Evolutionary conservation across 257 asterid genomes (phyloP).

Genomic region (Perilla frutescens): DNA sequence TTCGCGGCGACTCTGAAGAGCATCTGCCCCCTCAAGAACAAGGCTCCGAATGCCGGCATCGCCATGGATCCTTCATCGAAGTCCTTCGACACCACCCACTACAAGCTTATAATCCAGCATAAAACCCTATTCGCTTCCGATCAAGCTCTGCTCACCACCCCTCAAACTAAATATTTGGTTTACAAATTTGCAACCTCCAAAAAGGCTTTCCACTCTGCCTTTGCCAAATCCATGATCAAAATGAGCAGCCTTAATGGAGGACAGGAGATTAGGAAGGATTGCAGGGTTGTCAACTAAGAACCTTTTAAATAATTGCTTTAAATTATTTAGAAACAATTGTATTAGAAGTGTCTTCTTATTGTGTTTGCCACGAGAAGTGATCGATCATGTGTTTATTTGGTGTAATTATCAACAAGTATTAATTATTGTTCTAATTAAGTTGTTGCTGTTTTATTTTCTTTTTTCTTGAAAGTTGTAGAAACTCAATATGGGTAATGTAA

Average conservation of each 20-base stretch:
- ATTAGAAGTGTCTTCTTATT: too few species aligned
- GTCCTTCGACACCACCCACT: conserved; percentile 74
- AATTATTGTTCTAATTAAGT: too few species aligned
- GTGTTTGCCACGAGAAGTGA: too few species aligned
- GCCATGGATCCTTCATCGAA: conserved; percentile 73
- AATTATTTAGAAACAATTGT: not conserved
- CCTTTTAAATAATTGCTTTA: not conserved
- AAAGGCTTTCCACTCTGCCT: conserved; percentile 63
- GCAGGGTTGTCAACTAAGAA: conserved; percentile 65
- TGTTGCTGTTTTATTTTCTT: too few species aligned
- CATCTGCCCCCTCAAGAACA: conserved; percentile 59
- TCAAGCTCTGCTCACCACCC: conserved; percentile 64
- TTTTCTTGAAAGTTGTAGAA: too few species aligned
- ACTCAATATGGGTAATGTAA: too few species aligned
- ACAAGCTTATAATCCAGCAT: conserved; percentile 61
- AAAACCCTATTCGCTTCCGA: conserved; percentile 69
- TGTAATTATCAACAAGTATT: too few species aligned
- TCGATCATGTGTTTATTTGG: too few species aligned
- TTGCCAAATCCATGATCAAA: conserved; percentile 77
- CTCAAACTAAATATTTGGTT: conserved; percentile 57
- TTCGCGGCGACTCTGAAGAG: conserved; percentile 59
- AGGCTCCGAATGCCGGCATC: conserved; percentile 64
- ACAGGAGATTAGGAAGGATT: conserved; percentile 75
- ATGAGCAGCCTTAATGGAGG: conserved; percentile 91
- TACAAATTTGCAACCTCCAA: conserved; percentile 66